Conservation (phyloP, 495 filamentous ascomycete species). For the Trichoderma virens region DNA sequence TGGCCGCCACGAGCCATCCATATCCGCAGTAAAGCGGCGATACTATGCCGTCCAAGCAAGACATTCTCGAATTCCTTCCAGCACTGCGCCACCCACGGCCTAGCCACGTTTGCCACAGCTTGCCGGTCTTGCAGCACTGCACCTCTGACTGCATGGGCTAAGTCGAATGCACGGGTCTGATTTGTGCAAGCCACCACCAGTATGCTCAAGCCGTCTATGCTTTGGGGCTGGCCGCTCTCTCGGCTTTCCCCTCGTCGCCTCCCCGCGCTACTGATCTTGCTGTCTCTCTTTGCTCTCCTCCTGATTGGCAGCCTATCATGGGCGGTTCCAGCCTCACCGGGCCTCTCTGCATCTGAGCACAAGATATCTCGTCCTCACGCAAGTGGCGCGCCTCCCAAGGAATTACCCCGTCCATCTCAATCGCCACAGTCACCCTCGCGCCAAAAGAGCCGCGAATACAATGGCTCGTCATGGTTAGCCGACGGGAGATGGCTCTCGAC, state of each 20-base stretch:
- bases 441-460: conserved; percentile 70
- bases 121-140: too few species aligned
- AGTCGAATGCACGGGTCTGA: too few species aligned
- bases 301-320: conserved; percentile 42
- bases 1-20: too few species aligned
- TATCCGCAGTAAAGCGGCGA: too few species aligned
- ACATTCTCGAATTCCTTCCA: too few species aligned
- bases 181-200: not conserved
- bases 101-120: too few species aligned
- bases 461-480: conserved; percentile 74
- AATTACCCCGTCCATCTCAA: conserved; percentile 50
- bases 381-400: conserved; percentile 34
- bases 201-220: conserved; percentile 45
- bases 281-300: conserved; percentile 37
- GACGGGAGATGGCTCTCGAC: conserved; percentile 77
- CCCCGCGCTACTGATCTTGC: conserved; percentile 34
- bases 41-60: too few species aligned
- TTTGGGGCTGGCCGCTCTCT: conserved; percentile 38
- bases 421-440: conserved; percentile 60
- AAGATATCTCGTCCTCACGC: conserved; percentile 39
- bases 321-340: conserved; percentile 29
- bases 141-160: too few species aligned
- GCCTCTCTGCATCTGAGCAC: conserved; percentile 29
- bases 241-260: conserved; percentile 35
- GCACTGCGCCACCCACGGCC: too few species aligned